These are phyloP conservation scores for Leishmania martiniquensis DNA, from an alignment of 208 protist genomes.

Conservation along the genomic window DNA sequence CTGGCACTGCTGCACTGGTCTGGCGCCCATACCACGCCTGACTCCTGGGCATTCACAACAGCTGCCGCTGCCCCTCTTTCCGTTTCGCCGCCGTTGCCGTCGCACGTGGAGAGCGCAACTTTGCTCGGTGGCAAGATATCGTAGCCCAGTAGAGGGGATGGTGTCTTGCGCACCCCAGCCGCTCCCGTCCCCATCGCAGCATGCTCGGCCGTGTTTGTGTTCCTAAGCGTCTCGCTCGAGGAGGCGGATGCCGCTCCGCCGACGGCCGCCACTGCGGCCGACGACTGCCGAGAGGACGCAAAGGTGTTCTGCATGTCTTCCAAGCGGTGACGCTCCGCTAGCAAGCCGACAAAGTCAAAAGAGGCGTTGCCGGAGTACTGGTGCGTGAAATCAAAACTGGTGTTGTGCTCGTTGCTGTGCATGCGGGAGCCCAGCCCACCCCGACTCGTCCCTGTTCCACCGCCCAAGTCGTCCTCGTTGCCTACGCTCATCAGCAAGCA, in stretches of 20 bases:
- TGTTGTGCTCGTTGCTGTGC: slow-evolving; percentile 22
- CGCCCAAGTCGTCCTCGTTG: slow-evolving; percentile 7
- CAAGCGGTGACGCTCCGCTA: slow-evolving; percentile 38
- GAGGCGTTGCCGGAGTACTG: slow-evolving; percentile 59
- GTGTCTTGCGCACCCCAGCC: slow-evolving; percentile 20
- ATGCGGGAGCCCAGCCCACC: slow-evolving; percentile 8
- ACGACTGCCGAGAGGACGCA: slow-evolving; percentile 9
- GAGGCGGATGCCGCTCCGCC: not conserved
- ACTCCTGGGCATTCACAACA: too few relatives aligned
- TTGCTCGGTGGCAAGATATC: slow-evolving; percentile 10
- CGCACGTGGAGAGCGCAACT: not conserved
- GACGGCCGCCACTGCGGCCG: not conserved
- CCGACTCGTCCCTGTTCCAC: not conserved
- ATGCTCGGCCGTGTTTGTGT: not conserved
- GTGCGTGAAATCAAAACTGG: slow-evolving; percentile 24
- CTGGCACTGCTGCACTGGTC: not conserved
- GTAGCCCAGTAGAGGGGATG: slow-evolving; percentile 5
- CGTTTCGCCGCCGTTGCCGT: not conserved
- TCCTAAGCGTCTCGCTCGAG: not conserved
- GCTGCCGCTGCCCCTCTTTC: not conserved
- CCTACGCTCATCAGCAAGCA: not conserved
- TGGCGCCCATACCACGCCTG: not conserved
- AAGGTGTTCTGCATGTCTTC: slow-evolving; percentile 36
- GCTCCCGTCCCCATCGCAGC: slow-evolving; percentile 8
- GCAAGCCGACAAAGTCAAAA: slow-evolving; percentile 49